Evolutionary conservation across 2,329 filamentous ascomycete genomes (phyloP), one percentile per base, ranked within the genome.

Genomic region (Huntiella omanensis): DNA sequence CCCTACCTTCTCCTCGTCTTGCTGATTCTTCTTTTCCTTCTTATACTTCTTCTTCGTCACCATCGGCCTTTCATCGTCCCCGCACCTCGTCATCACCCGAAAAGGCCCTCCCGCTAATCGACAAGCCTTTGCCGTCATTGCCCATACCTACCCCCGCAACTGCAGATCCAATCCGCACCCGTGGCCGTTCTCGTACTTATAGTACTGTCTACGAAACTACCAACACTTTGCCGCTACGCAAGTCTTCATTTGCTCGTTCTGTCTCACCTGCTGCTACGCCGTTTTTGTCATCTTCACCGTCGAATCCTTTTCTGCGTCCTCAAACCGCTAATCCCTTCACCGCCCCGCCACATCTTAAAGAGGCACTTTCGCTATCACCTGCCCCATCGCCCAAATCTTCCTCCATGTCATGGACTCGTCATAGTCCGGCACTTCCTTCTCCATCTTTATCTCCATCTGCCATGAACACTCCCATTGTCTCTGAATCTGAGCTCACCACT

Each of bases 241-340:
- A 28, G 7, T 28, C 7, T 28, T 28, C 22, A 28, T 36, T 36
- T 28, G 13, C 28, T 17, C 44, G 40, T 11, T 37, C 46, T 12
- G 33, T 40, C 22, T 43, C 40, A 32, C 40, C 43, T 40, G 34
- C 40, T 37, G 34, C 46, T 15, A 19, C 37, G 11, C 34, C 28
- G 10, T 40, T 33, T 13, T 46, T 38, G 13, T 34, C 44, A 13
- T 15, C 37, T 12, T 40, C 44, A 10, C 16, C 33, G 3, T 33
- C 40, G 2, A 43, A 32, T 28, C 15, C 43, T 28, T 28, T 28
- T 28, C 22, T 28, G 22, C 22, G 22, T 10, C 22, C 22, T 10
- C 22, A 28, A 10, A 28, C 22, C 10, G 22, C 22, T 28, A 28
- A 28, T 28, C 22, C 22, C 22, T 28, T 28, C 22, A 28, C 22